Conservation (phyloP, 2,329 filamentous ascomycete species). For the Alternaria sp. region DNA sequence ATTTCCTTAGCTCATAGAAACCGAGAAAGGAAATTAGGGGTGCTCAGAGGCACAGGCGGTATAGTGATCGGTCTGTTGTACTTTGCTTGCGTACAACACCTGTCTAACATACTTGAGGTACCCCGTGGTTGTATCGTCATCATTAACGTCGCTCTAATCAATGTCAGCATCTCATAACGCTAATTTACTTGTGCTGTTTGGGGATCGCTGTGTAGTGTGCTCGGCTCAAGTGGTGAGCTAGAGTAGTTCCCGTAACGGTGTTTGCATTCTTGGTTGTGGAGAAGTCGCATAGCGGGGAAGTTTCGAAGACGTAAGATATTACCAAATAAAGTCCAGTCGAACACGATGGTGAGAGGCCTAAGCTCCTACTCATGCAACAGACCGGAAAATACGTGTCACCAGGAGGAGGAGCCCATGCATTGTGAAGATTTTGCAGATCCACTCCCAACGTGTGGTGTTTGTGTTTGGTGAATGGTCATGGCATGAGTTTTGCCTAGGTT, state of each 20-base stretch:
- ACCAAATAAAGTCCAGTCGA: conserved; percentile 30
- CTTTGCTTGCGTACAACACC: neutral
- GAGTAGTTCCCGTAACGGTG: conserved; percentile 42
- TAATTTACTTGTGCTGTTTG: neutral
- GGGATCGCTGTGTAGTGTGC: conserved; percentile 18
- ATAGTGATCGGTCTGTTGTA: conserved; percentile 5
- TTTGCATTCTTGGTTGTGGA: conserved; percentile 29
- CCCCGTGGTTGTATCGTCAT: conserved; percentile 1
- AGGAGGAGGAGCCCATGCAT: conserved; percentile 20
- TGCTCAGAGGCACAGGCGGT: conserved; percentile 8
- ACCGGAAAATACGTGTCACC: conserved; percentile 30
- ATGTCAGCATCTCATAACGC: neutral
- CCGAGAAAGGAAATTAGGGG: conserved; percentile 20
- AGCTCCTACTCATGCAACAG: conserved; percentile 31
- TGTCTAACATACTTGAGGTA: neutral
- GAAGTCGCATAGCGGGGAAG: conserved; percentile 47
- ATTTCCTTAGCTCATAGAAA: conserved; percentile 42
- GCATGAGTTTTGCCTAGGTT: conserved; percentile 4
- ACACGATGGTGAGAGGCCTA: conserved; percentile 30
- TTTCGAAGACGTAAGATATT: conserved; percentile 51
- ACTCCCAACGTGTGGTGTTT: conserved; percentile 9
- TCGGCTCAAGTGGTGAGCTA: conserved; percentile 38
- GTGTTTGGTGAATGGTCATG: conserved; percentile 1
- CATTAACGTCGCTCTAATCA: neutral
- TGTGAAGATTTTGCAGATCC: conserved; percentile 34